A percentile compares a stretch with the other conserved stretches of the same genome.
These are phyloP conservation scores for Pestalotiopsis sp. DNA, from an alignment of 2,329 filamentous ascomycete genomes.

Conservation along the genomic window DNA sequence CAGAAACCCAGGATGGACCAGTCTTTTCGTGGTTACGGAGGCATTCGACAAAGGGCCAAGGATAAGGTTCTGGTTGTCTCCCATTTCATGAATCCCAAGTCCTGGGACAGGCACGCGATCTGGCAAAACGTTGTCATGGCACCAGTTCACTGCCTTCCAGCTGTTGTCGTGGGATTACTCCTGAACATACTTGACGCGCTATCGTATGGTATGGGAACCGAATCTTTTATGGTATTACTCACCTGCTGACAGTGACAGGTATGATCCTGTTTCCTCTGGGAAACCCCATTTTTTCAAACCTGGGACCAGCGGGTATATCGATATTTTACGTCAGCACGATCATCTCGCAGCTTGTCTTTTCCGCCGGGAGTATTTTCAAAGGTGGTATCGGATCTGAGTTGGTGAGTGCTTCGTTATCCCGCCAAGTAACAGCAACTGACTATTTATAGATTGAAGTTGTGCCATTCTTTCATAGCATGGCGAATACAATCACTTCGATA, in stretches of 20 bases:
- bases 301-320: conserved; percentile 92
- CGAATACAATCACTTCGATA: conserved; percentile 77
- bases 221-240: not conserved
- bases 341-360: conserved; percentile 88
- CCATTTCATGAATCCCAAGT: conserved; percentile 62
- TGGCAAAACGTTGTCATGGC: conserved; percentile 66
- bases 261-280: conserved; percentile 96
- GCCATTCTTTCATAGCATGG: conserved; percentile 99
- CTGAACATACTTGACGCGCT: conserved; percentile 93
- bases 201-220: conserved; percentile 71
- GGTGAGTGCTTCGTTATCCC: conserved; percentile 46
- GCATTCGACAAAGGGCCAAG: conserved; percentile 25
- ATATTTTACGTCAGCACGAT: conserved; percentile 99
- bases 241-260: conserved; percentile 44
- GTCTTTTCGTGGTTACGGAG: conserved; percentile 23
- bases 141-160: conserved; percentile 75
- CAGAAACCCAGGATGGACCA: conserved; percentile 43
- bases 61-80: conserved; percentile 25
- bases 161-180: conserved; percentile 84
- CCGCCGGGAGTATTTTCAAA: conserved; percentile 82
- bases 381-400: conserved; percentile 94
- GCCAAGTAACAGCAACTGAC: conserved; percentile 18
- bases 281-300: conserved; percentile 78
- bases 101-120: conserved; percentile 71
- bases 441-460: conserved; percentile 84